Conservation (phyloP, 164 flowering plant genomes). For the Magnolia kwangsiensis region DNA sequence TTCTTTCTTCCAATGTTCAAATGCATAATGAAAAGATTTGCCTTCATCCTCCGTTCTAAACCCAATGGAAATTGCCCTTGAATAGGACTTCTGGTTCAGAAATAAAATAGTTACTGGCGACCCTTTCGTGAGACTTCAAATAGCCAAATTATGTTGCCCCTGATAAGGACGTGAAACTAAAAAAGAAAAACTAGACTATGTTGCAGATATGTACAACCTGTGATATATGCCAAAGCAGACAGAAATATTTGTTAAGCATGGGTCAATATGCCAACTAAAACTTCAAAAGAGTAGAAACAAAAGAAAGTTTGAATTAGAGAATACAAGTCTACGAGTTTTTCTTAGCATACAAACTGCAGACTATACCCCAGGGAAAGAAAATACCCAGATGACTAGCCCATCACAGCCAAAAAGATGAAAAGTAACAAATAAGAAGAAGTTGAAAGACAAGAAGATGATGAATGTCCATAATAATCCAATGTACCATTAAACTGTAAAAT, state of each 20-base stretch:
- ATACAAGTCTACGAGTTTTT: background rate
- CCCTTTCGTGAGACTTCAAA: background rate
- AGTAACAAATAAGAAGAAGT: no score
- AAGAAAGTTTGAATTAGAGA: background rate
- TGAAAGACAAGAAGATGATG: no score
- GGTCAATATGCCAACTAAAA: background rate
- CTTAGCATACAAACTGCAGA: no score
- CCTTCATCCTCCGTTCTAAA: slow-evolving; percentile 79
- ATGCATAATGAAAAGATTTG: slow-evolving; percentile 63
- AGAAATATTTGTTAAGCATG: background rate
- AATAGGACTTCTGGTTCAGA: slow-evolving; percentile 56
- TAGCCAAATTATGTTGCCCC: background rate
- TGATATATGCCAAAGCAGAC: background rate
- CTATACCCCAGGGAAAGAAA: no score
- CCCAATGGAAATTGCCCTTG: slow-evolving; percentile 59
- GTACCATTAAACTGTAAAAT: no score
- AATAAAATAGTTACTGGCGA: slow-evolving; percentile 7
- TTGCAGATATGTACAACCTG: background rate
- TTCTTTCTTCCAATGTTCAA: slow-evolving; percentile 72
- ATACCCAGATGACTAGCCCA: no score
- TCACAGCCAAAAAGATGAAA: no score
- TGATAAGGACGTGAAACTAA: background rate
- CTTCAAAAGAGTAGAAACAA: background rate
- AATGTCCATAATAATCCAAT: no score
- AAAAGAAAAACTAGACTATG: background rate